A percentile compares a stretch with the other conserved stretches of the same genome.
Conservation (phyloP, 2,329 filamentous ascomycete genomes). For the Scedosporium boydii region DNA sequence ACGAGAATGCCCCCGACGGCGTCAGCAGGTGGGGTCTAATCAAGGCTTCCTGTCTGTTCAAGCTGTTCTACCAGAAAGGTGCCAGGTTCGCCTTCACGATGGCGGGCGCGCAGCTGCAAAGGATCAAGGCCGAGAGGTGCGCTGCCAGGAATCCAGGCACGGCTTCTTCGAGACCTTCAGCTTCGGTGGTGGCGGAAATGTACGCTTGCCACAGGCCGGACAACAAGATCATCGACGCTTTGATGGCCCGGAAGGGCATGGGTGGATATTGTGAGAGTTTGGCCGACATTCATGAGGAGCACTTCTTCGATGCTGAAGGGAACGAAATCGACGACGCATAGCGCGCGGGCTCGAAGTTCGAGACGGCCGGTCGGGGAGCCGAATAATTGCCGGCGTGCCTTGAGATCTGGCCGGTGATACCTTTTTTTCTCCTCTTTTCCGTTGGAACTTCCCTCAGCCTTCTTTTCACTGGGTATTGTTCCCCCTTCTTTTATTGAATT, state of each 20-base stretch:
- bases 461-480: neutral
- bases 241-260: conserved; percentile 17
- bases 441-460: neutral
- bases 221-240: conserved; percentile 16
- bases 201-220: conserved; percentile 28
- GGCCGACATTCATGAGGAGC: conserved; percentile 3
- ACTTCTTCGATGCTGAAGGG: conserved; percentile 15
- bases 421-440: neutral
- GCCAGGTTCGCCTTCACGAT: conserved; percentile 35
- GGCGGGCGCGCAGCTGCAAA: conserved; percentile 29
- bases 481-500: no score
- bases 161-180: conserved; percentile 13
- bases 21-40: conserved; percentile 35
- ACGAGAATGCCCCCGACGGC: conserved; percentile 2
- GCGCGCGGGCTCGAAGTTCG: neutral
- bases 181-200: conserved; percentile 25
- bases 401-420: neutral
- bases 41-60: conserved; percentile 40
- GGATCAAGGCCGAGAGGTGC: conserved; percentile 16
- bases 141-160: conserved; percentile 23
- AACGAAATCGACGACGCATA: conserved; percentile 20
- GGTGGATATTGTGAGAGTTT: conserved; percentile 14
- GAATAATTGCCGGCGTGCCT: neutral
- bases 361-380: neutral
- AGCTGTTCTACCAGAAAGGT: conserved; percentile 6